Conservation (phyloP, 2,329 filamentous ascomycete genomes). For the Cercospora berteroae region DNA sequence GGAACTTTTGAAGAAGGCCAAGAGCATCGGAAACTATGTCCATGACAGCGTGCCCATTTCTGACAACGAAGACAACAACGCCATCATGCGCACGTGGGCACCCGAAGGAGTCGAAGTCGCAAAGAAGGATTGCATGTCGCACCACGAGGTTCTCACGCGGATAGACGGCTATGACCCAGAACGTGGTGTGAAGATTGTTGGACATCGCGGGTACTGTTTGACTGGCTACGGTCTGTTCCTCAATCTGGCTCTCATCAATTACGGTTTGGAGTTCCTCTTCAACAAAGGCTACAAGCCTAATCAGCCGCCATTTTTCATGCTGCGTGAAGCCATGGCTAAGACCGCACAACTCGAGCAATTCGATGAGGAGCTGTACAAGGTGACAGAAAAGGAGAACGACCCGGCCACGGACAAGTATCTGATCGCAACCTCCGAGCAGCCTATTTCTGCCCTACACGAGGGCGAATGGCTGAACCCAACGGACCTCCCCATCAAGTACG, state of each 20-base stretch:
- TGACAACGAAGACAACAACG: slow-evolving; percentile 83
- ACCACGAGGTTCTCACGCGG: slow-evolving; percentile 88
- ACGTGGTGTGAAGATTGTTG: slow-evolving; percentile 88
- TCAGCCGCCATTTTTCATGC: slow-evolving; percentile 91
- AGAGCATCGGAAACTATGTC: slow-evolving; percentile 85
- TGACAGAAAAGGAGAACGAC: slow-evolving; percentile 76
- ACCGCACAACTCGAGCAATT: slow-evolving; percentile 96
- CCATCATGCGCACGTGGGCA: slow-evolving; percentile 71
- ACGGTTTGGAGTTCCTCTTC: slow-evolving; percentile 85
- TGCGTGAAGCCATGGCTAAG: slow-evolving; percentile 94
- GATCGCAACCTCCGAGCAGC: slow-evolving; percentile 88
- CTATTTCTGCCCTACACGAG: slow-evolving; percentile 80
- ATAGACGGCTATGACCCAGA: slow-evolving; percentile 91
- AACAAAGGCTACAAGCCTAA: slow-evolving; percentile 59
- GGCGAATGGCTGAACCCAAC: slow-evolving; percentile 86
- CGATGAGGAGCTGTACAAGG: slow-evolving; percentile 97
- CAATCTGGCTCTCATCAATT: slow-evolving; percentile 92
- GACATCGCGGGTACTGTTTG: slow-evolving; percentile 91
- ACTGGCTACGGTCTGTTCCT: slow-evolving; percentile 86
- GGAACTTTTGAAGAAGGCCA: slow-evolving; percentile 72
- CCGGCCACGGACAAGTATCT: slow-evolving; percentile 77
- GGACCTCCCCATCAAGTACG: slow-evolving; percentile 82
- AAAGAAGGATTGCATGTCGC: slow-evolving; percentile 77
- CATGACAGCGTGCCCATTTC: slow-evolving; percentile 82
- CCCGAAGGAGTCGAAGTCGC: slow-evolving; percentile 72